Percentiles rank a stretch among this genome's conserved stretches.
Conservation (phyloP, 1,139 yeast species). For the Taphrina deformans region DNA sequence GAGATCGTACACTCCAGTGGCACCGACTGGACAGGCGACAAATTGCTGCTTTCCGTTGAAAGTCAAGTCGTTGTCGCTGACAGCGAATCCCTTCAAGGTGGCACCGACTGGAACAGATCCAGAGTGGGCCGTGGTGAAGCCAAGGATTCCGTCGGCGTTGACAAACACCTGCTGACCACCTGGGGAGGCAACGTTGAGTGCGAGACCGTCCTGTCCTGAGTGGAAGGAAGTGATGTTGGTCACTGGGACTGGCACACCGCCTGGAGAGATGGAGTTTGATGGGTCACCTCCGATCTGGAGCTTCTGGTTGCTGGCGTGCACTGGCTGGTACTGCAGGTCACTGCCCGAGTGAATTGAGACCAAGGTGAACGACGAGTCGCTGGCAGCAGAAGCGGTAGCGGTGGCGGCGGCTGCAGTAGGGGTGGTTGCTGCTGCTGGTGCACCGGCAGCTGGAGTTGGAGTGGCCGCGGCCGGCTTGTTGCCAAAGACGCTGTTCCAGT, state of each 20-base stretch:
- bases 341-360: conserved; percentile 18
- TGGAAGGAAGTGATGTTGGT: conserved; percentile 1
- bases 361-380: conserved; percentile 10
- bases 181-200: conserved; percentile 8
- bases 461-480: conserved; percentile 3
- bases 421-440: conserved; percentile 1
- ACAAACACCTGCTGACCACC: conserved; percentile 27
- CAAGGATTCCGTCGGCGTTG: conserved; percentile 9
- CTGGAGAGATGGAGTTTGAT: conserved; percentile 8
- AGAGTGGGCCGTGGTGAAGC: conserved; percentile 25
- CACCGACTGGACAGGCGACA: conserved; percentile 12
- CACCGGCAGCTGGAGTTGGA: conserved; percentile 18
- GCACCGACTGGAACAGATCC: conserved; percentile 8
- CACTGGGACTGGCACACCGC: conserved; percentile 4
- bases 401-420: conserved; percentile 11
- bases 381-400: conserved; percentile 8
- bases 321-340: conserved; percentile 9
- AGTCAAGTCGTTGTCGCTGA: background rate
- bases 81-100: conserved; percentile 5
- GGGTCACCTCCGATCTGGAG: conserved; percentile 19
- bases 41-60: conserved; percentile 16
- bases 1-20: conserved; percentile 14
- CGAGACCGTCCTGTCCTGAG: background rate
- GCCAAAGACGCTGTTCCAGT: conserved; percentile 16
- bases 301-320: conserved; percentile 3